phyloP scores from a whole-genome alignment of 2,329 filamentous ascomycete genomes.

The Botrytis fabae region DNA sequence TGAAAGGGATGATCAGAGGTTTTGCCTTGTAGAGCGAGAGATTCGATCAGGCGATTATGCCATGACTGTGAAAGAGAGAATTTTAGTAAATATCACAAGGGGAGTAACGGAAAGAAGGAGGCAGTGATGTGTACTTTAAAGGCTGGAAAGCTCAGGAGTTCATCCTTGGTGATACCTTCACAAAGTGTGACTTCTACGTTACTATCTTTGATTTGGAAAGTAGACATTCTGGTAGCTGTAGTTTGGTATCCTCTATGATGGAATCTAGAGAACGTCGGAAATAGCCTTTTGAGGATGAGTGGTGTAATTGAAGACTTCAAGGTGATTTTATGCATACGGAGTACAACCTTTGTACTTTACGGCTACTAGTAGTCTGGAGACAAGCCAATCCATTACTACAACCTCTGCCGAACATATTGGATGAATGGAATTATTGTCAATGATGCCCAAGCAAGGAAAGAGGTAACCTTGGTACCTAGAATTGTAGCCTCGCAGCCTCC shows the following conservation, averaged over 20 bases:
- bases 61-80: constrained; percentile 13
- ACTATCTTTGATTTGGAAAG: constrained; percentile 43
- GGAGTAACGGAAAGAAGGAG: constrained; percentile 1
- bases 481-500: constrained; percentile 4
- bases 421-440: background rate
- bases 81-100: background rate
- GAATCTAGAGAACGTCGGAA: background rate
- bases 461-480: background rate
- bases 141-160: constrained; percentile 49
- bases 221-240: constrained; percentile 40
- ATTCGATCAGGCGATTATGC: constrained; percentile 8
- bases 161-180: constrained; percentile 47
- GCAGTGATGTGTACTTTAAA: constrained; percentile 47
- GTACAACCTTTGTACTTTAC: constrained; percentile 7
- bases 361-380: background rate
- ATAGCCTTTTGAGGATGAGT: constrained; percentile 11
- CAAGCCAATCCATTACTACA: background rate
- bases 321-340: constrained; percentile 2
- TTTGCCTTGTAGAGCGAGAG: constrained; percentile 41
- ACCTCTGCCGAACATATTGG: constrained; percentile 6
- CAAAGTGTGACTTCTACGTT: constrained; percentile 48
- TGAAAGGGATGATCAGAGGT: constrained; percentile 49
- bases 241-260: background rate
- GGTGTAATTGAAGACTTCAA: background rate
- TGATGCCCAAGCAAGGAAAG: constrained; percentile 2